Conservation (phyloP, 1,139 yeast genomes). For the Hemisphaericaspora lyxosophila region DNA sequence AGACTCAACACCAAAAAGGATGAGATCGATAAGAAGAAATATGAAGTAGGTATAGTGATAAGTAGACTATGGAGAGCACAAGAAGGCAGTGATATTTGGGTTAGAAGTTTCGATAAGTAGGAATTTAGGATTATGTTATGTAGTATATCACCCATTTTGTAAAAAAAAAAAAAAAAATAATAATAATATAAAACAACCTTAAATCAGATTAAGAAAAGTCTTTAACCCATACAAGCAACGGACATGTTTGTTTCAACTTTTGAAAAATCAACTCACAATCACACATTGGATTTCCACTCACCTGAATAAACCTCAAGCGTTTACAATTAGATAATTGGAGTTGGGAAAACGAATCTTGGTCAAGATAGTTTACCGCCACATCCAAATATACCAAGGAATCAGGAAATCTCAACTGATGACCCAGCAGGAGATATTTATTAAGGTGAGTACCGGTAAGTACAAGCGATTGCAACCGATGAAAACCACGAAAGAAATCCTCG, state of each 20-base stretch:
- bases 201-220: too few relatives aligned
- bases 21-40: constrained; percentile 45
- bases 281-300: not conserved
- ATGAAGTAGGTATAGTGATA: constrained; percentile 43
- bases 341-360: not conserved
- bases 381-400: not conserved
- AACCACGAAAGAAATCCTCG: not conserved
- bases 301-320: not conserved
- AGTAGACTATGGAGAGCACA: constrained; percentile 47
- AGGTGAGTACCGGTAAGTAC: not conserved
- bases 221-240: too few relatives aligned
- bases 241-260: not conserved
- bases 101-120: constrained; percentile 19
- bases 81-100: constrained; percentile 49
- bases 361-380: not conserved
- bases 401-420: not conserved
- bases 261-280: not conserved
- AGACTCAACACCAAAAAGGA: constrained; percentile 42
- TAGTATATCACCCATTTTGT: too few relatives aligned
- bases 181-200: too few relatives aligned
- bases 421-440: not conserved
- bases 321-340: not conserved
- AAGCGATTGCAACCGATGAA: not conserved
- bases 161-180: too few relatives aligned
- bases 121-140: not conserved